Base-by-base conservation (phyloP, 257 asterid genomes). In the Verbascum thapsus region DNA sequence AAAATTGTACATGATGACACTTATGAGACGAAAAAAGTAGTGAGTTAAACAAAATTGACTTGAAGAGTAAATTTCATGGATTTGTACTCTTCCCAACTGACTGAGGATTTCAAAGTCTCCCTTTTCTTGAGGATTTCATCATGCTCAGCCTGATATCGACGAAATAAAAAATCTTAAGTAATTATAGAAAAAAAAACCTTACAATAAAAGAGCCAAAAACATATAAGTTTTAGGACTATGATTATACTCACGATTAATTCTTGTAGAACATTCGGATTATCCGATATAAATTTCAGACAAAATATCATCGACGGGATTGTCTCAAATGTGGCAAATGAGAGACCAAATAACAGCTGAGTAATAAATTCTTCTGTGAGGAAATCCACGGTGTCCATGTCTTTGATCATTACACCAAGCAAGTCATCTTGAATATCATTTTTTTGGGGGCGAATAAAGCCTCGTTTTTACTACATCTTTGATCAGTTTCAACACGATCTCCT, bases 1-100 rank as follows among this genome's bases (percentile, higher is more conserved):
- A n/a, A n/a, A n/a, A n/a, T 1, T 26, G 32, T 26, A 5, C 32
- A 26, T 26, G 32, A 26, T 26, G 2, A 26, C 32, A 2, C 32
- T 5, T 26, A 26, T n/a, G n/a, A n/a, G n/a, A n/a, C n/a, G n/a
- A 26, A 26, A 26, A 1, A 26, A 26, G 5, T 26, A 26, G 32
- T 26, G 32, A 26, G 32, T 26, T 1, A 26, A 26, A 26, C 4
- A 15, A 61, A 41, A 62, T 47, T 48, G 3, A 48, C 68, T 34
- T 63, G 68, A 10, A 63, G 80, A 19, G 80, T 74, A 42, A 74
- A 74, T 20, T 76, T 69, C 80, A 74, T 74, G 13, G 76, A 74
- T 52, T 69, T 74, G 9, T 69, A 69, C 18, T 69, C 76, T 13
- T 70, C 72, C 80, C 80, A 74, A 0, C 69, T 56, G 12, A 64